phyloP scores from a whole-genome alignment of 2,329 filamentous ascomycete genomes.

The Penicillium sp. region DNA sequence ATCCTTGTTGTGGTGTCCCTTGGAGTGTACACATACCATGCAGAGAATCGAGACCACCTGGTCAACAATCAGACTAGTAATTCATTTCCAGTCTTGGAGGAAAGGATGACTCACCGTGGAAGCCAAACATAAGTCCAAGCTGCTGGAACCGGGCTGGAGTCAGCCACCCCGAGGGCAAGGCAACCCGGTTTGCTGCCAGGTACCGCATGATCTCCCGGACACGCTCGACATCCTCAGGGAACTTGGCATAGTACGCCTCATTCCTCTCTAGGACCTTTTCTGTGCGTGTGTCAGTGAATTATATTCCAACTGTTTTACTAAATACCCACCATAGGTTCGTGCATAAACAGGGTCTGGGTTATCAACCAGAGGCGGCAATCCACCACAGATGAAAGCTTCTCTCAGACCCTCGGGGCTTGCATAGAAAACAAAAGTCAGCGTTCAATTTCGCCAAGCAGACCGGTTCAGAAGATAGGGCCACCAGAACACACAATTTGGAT shows the following conservation, averaged over 20 bases:
- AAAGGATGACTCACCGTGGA: slow-evolving; percentile 57
- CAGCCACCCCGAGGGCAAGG: slow-evolving; percentile 69
- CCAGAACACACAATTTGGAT: slow-evolving; percentile 62
- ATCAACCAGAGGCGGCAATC: slow-evolving; percentile 74
- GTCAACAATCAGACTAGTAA: slow-evolving; percentile 13
- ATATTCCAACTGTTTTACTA: background rate
- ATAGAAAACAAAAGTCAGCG: background rate
- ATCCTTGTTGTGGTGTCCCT: background rate
- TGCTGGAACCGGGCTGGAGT: slow-evolving; percentile 75
- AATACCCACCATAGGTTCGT: slow-evolving; percentile 59
- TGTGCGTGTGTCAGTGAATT: slow-evolving; percentile 24
- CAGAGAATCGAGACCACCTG: slow-evolving; percentile 69
- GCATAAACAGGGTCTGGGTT: slow-evolving; percentile 74
- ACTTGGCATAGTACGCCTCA: slow-evolving; percentile 78
- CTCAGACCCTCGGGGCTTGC: slow-evolving; percentile 68
- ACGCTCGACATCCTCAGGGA: slow-evolving; percentile 71
- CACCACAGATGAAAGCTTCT: slow-evolving; percentile 83
- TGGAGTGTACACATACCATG: slow-evolving; percentile 53
- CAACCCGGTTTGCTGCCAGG: slow-evolving; percentile 63
- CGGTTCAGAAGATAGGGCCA: background rate
- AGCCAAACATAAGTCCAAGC: slow-evolving; percentile 75
- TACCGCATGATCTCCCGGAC: slow-evolving; percentile 68
- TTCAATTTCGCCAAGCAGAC: background rate
- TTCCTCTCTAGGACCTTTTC: slow-evolving; percentile 72
- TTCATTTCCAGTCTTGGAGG: background rate